These are phyloP conservation scores for Talaromyces sp. DNA, from an alignment of 2,329 filamentous ascomycete species.

Conservation along the genomic window DNA sequence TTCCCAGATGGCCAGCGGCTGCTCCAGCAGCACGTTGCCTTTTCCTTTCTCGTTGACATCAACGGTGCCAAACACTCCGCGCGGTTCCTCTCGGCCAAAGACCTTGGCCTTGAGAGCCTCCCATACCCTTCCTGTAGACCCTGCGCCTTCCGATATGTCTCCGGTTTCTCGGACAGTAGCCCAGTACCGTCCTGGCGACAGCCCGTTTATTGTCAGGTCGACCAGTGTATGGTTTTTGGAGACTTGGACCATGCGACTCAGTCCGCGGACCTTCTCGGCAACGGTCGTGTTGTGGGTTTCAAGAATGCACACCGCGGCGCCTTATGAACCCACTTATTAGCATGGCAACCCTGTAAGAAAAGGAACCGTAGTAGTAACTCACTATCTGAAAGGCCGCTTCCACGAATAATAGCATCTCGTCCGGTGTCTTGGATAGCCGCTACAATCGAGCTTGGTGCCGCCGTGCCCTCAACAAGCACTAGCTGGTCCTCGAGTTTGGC, in stretches of 20 bases:
- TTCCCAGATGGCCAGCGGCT: constrained; percentile 86
- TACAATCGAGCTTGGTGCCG: constrained; percentile 84
- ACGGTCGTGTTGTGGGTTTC: constrained; percentile 69
- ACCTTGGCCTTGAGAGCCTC: constrained; percentile 46
- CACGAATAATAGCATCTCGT: constrained; percentile 88
- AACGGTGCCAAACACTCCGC: constrained; percentile 69
- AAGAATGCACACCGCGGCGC: constrained; percentile 76
- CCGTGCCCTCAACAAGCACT: constrained; percentile 80
- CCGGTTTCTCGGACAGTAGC: constrained; percentile 82
- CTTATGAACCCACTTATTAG: constrained; percentile 14
- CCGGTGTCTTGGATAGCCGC: constrained; percentile 84
- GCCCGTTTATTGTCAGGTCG: constrained; percentile 79
- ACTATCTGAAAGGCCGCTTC: constrained; percentile 82
- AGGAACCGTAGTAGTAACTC: constrained; percentile 16
- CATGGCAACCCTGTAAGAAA: neutral
- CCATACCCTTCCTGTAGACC: constrained; percentile 81
- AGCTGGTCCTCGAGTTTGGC: constrained; percentile 79
- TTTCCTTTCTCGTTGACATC: constrained; percentile 70
- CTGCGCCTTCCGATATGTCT: constrained; percentile 78
- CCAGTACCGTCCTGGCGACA: constrained; percentile 74
- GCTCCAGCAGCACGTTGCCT: constrained; percentile 76
- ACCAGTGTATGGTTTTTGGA: constrained; percentile 72
- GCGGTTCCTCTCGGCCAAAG: constrained; percentile 35
- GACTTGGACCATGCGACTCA: constrained; percentile 92
- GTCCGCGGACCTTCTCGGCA: constrained; percentile 68